Conservation (phyloP, 805 yeast species). For the Lipomyces oligophaga region DNA sequence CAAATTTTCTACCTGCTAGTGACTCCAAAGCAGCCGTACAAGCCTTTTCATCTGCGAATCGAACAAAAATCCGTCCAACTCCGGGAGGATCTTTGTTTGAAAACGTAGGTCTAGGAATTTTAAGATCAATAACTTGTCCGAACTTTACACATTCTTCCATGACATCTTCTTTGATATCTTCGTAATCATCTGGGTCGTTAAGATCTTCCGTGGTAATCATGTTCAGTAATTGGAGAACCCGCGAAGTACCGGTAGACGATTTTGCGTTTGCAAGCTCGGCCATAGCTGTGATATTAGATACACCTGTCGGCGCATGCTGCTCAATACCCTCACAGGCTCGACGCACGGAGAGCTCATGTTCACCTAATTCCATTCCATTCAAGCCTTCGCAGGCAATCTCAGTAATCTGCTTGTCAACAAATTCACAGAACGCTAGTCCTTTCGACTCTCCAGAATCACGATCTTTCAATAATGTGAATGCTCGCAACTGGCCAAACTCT, state of each 20-base stretch:
- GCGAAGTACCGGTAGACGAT: slow-evolving; percentile 35
- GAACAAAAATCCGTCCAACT: slow-evolving; percentile 68
- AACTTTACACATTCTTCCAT: slow-evolving; percentile 45
- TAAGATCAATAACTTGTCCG: slow-evolving; percentile 53
- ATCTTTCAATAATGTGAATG: slow-evolving; percentile 43
- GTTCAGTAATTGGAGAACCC: slow-evolving; percentile 64
- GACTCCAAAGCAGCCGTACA: slow-evolving; percentile 55
- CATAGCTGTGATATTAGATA: slow-evolving; percentile 27
- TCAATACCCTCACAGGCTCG: slow-evolving; percentile 41
- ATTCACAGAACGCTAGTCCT: slow-evolving; percentile 59
- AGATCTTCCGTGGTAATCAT: slow-evolving; percentile 63
- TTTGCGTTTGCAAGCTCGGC: slow-evolving; percentile 36
- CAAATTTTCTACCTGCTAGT: slow-evolving; percentile 62
- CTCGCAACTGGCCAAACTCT: slow-evolving; percentile 42
- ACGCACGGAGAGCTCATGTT: slow-evolving; percentile 39
- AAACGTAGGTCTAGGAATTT: slow-evolving; percentile 56
- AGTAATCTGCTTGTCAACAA: slow-evolving; percentile 31
- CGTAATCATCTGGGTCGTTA: slow-evolving; percentile 46
- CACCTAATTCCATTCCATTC: slow-evolving; percentile 40
- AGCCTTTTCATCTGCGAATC: slow-evolving; percentile 50
- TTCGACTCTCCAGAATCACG: slow-evolving; percentile 48
- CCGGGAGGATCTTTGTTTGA: slow-evolving; percentile 50
- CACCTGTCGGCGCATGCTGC: slow-evolving; percentile 18
- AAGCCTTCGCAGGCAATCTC: slow-evolving; percentile 38
- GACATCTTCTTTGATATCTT: slow-evolving; percentile 53